phyloP scores from a whole-genome alignment of 2,329 filamentous ascomycete genomes.

The Monosporascus cannonballus region DNA sequence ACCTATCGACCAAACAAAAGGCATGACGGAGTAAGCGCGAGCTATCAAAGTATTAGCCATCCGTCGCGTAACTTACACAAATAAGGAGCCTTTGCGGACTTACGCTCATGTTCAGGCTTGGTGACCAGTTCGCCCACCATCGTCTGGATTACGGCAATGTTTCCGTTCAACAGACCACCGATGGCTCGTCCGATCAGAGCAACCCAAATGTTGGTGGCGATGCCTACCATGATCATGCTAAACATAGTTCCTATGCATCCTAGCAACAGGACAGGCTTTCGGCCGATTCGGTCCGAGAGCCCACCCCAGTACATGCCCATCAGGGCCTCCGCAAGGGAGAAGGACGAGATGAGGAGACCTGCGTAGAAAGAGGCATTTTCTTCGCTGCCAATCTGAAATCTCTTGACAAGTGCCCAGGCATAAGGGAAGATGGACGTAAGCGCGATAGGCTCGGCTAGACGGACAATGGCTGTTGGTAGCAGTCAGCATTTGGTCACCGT shows the following conservation, averaged over 20 bases:
- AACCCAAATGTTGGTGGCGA: slow-evolving; percentile 77
- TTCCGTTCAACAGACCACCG: slow-evolving; percentile 82
- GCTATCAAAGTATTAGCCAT: slow-evolving; percentile 39
- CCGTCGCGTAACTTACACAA: neutral
- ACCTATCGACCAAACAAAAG: slow-evolving; percentile 87
- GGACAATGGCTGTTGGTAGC: slow-evolving; percentile 66
- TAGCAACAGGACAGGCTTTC: slow-evolving; percentile 77
- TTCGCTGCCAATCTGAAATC: slow-evolving; percentile 65
- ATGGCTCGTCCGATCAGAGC: slow-evolving; percentile 70
- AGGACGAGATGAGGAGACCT: slow-evolving; percentile 80
- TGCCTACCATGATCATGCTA: slow-evolving; percentile 76
- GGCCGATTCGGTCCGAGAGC: slow-evolving; percentile 73
- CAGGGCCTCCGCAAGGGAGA: slow-evolving; percentile 72
- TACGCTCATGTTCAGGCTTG: slow-evolving; percentile 79
- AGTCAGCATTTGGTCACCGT: slow-evolving; percentile 2
- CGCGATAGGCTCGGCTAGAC: slow-evolving; percentile 86
- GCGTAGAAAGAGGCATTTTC: slow-evolving; percentile 82
- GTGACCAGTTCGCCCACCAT: slow-evolving; percentile 87
- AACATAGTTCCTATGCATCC: slow-evolving; percentile 78
- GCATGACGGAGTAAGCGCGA: slow-evolving; percentile 85
- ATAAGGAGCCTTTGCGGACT: slow-evolving; percentile 29
- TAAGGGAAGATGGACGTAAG: slow-evolving; percentile 93
- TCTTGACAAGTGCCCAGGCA: slow-evolving; percentile 76
- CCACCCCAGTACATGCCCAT: slow-evolving; percentile 87
- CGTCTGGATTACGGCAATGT: slow-evolving; percentile 85